phyloP scores from a whole-genome alignment of 768 basidiomycete species.

The Lentinula detonsa region DNA sequence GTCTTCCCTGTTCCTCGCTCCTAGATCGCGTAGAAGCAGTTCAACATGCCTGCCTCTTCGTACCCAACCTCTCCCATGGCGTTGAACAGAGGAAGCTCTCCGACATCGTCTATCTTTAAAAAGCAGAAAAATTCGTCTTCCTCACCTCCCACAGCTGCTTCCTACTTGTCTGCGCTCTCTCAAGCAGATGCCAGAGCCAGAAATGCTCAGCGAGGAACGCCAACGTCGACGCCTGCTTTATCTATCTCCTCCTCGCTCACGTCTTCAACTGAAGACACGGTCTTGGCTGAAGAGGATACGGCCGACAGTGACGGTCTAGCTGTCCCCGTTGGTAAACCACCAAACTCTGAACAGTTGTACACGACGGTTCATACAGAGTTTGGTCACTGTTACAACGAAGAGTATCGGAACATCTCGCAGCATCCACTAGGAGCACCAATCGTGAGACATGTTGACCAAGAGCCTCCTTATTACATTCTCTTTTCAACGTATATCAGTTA shows the following conservation, averaged over 20 bases:
- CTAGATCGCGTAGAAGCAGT: background rate
- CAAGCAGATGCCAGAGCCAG: constrained; percentile 67
- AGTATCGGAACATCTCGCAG: constrained; percentile 61
- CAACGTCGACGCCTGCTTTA: constrained; percentile 63
- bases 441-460: constrained; percentile 57
- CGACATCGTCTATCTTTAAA: constrained; percentile 50
- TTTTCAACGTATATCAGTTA: constrained; percentile 51
- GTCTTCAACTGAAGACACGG: constrained; percentile 60
- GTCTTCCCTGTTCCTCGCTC: background rate
- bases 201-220: constrained; percentile 36
- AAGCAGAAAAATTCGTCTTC: constrained; percentile 35
- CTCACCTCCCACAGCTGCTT: constrained; percentile 44
- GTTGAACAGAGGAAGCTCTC: constrained; percentile 42
- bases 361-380: constrained; percentile 85
- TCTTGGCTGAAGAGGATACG: constrained; percentile 49
- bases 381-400: constrained; percentile 80
- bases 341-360: constrained; percentile 77
- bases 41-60: background rate
- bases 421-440: constrained; percentile 49
- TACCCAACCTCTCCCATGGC: constrained; percentile 55
- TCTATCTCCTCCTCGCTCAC: constrained; percentile 73
- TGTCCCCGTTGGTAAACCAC: constrained; percentile 52
- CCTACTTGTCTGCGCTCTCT: constrained; percentile 56
- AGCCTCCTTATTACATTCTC: constrained; percentile 91
- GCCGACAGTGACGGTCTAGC: constrained; percentile 51